A percentile compares a stretch with the other conserved stretches of the same genome.
Conservation (phyloP, 495 filamentous ascomycete species). For the Immersiella caudata region DNA sequence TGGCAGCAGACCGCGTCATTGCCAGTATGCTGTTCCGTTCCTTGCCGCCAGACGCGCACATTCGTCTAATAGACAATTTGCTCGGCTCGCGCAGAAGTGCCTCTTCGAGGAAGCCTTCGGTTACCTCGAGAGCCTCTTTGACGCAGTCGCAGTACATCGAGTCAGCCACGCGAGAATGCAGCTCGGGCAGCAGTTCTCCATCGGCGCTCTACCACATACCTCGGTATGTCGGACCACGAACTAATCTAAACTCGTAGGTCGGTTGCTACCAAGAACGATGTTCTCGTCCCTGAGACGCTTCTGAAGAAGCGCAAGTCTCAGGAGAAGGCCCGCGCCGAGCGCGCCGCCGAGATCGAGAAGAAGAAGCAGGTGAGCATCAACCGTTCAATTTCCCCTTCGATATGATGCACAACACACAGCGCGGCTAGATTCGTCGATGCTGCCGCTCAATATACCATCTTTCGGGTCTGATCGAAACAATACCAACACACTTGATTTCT, state of each 20-base stretch:
- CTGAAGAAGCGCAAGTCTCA: conserved; percentile 99
- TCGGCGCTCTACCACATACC: conserved; percentile 74
- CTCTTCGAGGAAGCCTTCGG: conserved; percentile 17
- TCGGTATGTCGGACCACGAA: conserved; percentile 70
- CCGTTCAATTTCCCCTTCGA: conserved; percentile 36
- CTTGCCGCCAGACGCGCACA: background rate
- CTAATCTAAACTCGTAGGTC: conserved; percentile 64
- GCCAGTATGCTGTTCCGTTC: background rate
- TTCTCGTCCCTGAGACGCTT: conserved; percentile 96
- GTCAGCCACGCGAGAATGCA: conserved; percentile 90
- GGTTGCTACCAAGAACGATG: conserved; percentile 86
- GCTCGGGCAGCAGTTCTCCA: conserved; percentile 84
- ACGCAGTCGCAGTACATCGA: conserved; percentile 59
- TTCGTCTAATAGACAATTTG: background rate
- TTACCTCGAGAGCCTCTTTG: conserved; percentile 33
- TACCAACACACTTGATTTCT: conserved; percentile 32
- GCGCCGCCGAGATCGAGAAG: conserved; percentile 74
- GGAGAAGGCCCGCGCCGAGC: conserved; percentile 94
- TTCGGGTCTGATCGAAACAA: conserved; percentile 87
- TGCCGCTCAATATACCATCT: conserved; percentile 98
- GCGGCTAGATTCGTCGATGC: conserved; percentile 97
- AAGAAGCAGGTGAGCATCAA: conserved; percentile 79
- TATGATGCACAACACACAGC: conserved; percentile 68
- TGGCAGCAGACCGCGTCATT: background rate
- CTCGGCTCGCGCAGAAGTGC: conserved; percentile 15